Evolutionary conservation across 176 grass and related monocot species (phyloP), one percentile per base, ranked within the genome.

Genomic region (Aegilops tauschii): DNA sequence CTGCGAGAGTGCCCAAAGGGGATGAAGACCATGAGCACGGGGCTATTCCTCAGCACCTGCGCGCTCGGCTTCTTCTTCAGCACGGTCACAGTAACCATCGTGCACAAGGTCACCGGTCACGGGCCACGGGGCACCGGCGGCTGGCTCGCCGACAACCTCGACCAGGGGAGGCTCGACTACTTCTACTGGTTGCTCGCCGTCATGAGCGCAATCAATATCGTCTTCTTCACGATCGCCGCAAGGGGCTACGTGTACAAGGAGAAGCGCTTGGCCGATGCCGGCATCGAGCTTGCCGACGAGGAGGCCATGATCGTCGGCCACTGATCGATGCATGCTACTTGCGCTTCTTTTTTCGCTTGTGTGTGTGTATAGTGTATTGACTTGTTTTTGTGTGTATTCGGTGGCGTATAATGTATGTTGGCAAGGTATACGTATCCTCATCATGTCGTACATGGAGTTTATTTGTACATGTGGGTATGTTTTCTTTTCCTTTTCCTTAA

Each of bases 21-120:
- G 47, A 99, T 99, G 97, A 99, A 99, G 85, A 96, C 97, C 9
- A 96, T 99, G 94, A 99, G 97, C 90, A 96, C 97, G 11, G 97
- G 97, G 3, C 87, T 99, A 2, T 99, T 99, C 89, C 89, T 99
- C 14, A 99, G 97, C 90, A 99, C 94, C 5, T 93, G 93, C 17
- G 92, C 97, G 1, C 39, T 99, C 3, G 97, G 97, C 0, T 99
- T 99, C 85, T 99, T 99, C 90, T 71, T 99, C 36, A 99, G 97
- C 92, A 96, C 97, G 2, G 73, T 82, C 44, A 81, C 91, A 25
- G 97, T 99, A 9, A 90, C 66, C 58, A 86, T 99, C 56, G 92
- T 99, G 6, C 80, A 94, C 59, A 93, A 85, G 90, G 17, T 99
- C 32, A 96, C 94, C 0, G 92, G 72, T 0, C 40, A 86, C 42